Evolutionary conservation across 345 rosid species (phyloP), one percentile per base, ranked within the genome.

Genomic region (Eucalyptus rudis): DNA sequence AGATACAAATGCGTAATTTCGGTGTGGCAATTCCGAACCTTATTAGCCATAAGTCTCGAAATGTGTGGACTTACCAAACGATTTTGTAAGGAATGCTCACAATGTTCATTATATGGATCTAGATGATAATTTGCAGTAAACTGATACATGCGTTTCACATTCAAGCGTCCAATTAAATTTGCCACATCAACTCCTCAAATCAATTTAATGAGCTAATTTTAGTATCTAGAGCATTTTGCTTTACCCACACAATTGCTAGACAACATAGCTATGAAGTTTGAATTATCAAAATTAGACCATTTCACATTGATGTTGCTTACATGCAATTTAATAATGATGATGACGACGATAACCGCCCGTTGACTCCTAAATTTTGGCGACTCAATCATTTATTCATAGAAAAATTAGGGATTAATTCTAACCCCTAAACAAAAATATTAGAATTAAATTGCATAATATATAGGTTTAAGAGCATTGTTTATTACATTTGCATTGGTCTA

Each of bases 281-380:
- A n/a, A n/a, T n/a, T n/a, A n/a, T n/a, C n/a, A n/a, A n/a, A 59
- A 59, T 59, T 27, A 27, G 66, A 27, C 66, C n/a, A 59, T 59
- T 25, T 27, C 66, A 59, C n/a, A 25, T 59, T 25, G 13, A 59
- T 59, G n/a, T 25, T 25, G 66, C n/a, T 0, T 59, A 59, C 66
- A 59, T 10, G n/a, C 15, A 59, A 59, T 52, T 51, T 51, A 59
- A 59, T 59, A 59, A 58, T 25, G n/a, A 58, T 0, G 2, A 25
- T 6, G 0, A 58, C 0, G 3, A 10, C 2, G 4, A 58, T 25
- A 24, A 25, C 0, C 2, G 4, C 50, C 49, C 0, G 2, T 47
- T 47, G 49, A 47, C 49, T 1, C 49, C 49, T 47, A 47, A 47
- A 47, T 47, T 11, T 47, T 47, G 13, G 49, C 5, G 49, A 47